phyloP scores from a whole-genome alignment of 2,329 filamentous ascomycete genomes.

The Ophiocordyceps camponoti-rufipedis region DNA sequence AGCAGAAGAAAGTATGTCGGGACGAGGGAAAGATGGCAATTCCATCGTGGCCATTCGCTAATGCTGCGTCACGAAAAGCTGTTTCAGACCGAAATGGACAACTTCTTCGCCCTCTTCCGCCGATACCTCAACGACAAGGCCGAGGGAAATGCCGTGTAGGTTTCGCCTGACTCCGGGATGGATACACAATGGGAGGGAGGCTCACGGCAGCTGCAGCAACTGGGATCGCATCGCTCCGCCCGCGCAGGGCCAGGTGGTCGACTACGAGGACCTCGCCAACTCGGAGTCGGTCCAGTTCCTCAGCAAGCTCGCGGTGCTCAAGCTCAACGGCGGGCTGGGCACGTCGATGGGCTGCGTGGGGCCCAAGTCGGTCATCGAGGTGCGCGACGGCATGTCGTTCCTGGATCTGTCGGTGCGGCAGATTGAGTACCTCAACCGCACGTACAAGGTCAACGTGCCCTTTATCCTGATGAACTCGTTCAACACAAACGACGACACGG shows the following conservation, averaged over 20 bases:
- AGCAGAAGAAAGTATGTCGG: constrained; percentile 58
- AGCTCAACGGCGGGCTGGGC: constrained; percentile 97
- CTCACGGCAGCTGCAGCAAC: constrained; percentile 37
- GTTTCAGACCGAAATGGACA: constrained; percentile 99
- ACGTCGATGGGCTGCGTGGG: constrained; percentile 99
- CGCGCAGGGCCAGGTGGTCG: constrained; percentile 81
- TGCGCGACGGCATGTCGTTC: constrained; percentile 99
- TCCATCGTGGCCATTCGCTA: too few species aligned
- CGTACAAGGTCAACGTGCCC: constrained; percentile 90
- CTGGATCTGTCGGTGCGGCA: constrained; percentile 95
- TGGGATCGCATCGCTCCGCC: constrained; percentile 96
- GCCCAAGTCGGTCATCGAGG: constrained; percentile 98
- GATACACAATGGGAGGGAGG: neutral
- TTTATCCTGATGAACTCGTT: constrained; percentile 99
- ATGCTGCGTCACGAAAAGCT: constrained; percentile 30
- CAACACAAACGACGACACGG: constrained; percentile 97
- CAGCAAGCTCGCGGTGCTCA: constrained; percentile 93
- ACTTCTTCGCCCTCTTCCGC: constrained; percentile 98
- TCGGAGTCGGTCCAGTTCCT: constrained; percentile 85
- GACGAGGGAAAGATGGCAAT: neutral
- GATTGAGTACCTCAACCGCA: constrained; percentile 98
- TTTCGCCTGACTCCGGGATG: constrained; percentile 3
- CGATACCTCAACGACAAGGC: constrained; percentile 98
- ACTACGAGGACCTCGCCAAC: constrained; percentile 81
- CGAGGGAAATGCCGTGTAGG: constrained; percentile 78